Evolutionary conservation across 179 eudicot genomes (phyloP).

Genomic region (Drosera spatulata): DNA sequence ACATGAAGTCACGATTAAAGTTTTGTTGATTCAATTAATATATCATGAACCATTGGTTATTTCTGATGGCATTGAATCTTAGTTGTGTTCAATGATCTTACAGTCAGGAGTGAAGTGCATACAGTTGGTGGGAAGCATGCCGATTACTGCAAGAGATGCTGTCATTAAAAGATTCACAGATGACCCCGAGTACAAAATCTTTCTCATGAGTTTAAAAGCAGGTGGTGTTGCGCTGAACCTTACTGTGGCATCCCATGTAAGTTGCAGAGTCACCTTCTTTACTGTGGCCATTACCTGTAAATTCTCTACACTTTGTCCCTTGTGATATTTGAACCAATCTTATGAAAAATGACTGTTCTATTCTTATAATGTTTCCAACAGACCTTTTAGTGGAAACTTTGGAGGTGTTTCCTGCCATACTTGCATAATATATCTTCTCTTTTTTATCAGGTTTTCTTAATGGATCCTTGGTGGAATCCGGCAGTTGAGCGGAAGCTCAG

Average conservation of each 20-base stretch:
- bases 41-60: not conserved
- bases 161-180: conserved; percentile 68
- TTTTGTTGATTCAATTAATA: not conserved
- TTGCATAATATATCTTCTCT: not conserved
- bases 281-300: too few relatives aligned
- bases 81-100: conserved; percentile 7
- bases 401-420: too few relatives aligned
- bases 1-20: too few relatives aligned
- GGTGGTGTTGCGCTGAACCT: conserved; percentile 99
- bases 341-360: too few relatives aligned
- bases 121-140: conserved; percentile 78
- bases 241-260: conserved; percentile 95
- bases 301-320: too few relatives aligned
- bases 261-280: conserved; percentile 7
- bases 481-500: conserved; percentile 89
- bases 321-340: too few relatives aligned
- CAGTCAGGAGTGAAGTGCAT: conserved; percentile 87
- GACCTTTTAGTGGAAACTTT: too few relatives aligned
- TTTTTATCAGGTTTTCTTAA: conserved; percentile 66
- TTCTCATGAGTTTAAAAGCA: conserved; percentile 93
- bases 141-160: conserved; percentile 71
- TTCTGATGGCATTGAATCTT: not conserved
- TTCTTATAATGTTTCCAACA: too few relatives aligned
- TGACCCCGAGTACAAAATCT: conserved; percentile 70
- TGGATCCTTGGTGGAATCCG: conserved; percentile 99